A percentile compares a stretch with the other conserved stretches of the same genome.
These are phyloP conservation scores for Bacterosira constricta DNA, from an alignment of 108 stramenopile genomes.

Conservation along the genomic window DNA sequence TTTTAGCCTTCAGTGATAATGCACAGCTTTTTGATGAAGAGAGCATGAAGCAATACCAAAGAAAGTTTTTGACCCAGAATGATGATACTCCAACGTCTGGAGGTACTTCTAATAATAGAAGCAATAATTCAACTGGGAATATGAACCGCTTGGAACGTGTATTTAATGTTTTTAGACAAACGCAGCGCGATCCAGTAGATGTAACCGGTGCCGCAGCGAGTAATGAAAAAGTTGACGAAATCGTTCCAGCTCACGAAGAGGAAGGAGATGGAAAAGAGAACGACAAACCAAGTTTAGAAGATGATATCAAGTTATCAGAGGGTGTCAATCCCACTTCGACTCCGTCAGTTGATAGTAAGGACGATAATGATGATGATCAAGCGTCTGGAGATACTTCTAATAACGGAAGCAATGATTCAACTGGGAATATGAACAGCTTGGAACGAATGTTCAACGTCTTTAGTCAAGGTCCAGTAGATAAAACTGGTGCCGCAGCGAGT, in stretches of 20 bases:
- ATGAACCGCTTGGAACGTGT: slow-evolving; percentile 7
- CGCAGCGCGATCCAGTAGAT: background rate
- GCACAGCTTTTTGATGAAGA: slow-evolving; percentile 42
- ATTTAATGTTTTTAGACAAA: background rate
- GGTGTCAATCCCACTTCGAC: background rate
- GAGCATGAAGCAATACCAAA: slow-evolving; percentile 23
- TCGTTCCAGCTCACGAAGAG: background rate
- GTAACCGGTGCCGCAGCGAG: background rate
- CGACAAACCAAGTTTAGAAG: too few relatives aligned
- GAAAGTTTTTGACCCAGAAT: slow-evolving; percentile 3
- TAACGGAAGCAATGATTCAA: background rate
- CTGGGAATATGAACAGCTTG: background rate
- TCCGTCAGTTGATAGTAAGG: background rate
- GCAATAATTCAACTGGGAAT: background rate
- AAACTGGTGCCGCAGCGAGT: background rate
- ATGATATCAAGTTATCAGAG: background rate
- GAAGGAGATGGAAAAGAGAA: too few relatives aligned
- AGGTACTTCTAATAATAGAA: background rate
- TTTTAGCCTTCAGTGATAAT: too few relatives aligned
- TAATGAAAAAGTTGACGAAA: background rate
- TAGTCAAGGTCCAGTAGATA: background rate
- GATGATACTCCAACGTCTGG: background rate
- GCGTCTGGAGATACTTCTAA: background rate
- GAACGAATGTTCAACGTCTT: slow-evolving; percentile 4
- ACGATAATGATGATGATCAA: background rate